A percentile compares a stretch with the other conserved stretches of the same genome.
phyloP scores from a whole-genome alignment of 2,329 filamentous ascomycete genomes.

The Talaromyces albobiverticillius region DNA sequence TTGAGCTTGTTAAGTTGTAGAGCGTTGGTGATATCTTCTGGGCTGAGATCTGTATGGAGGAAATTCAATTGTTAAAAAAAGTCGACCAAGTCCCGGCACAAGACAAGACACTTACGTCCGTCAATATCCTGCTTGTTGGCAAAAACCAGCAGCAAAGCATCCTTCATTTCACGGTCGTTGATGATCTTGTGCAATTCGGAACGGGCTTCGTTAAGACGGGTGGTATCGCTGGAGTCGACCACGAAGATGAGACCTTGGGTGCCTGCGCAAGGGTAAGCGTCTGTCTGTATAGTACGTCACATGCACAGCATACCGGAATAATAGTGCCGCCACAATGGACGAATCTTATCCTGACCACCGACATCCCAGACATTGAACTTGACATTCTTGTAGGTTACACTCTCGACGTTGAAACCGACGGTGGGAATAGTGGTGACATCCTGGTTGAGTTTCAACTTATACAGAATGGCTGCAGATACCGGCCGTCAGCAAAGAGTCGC shows the following conservation, averaged over 20 bases:
- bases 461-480: constrained; percentile 69
- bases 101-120: constrained; percentile 57
- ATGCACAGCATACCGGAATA: constrained; percentile 64
- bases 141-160: constrained; percentile 89
- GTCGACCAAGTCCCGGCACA: background rate
- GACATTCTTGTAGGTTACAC: constrained; percentile 98
- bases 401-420: constrained; percentile 99
- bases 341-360: constrained; percentile 97
- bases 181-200: constrained; percentile 96
- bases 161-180: constrained; percentile 96
- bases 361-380: constrained; percentile 99
- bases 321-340: constrained; percentile 96
- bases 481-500: too few species aligned
- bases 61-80: constrained; percentile 1
- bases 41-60: constrained; percentile 64
- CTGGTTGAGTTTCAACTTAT: constrained; percentile 98
- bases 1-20: constrained; percentile 74
- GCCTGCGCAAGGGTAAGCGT: constrained; percentile 48
- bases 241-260: constrained; percentile 99
- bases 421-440: constrained; percentile 98
- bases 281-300: background rate
- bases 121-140: constrained; percentile 98
- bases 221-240: constrained; percentile 89
- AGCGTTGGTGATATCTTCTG: constrained; percentile 73
- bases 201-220: constrained; percentile 86